Evolutionary conservation across 345 rosid species (phyloP), one percentile per base, ranked within the genome.

Genomic region (Erysimum cheiranthoides): DNA sequence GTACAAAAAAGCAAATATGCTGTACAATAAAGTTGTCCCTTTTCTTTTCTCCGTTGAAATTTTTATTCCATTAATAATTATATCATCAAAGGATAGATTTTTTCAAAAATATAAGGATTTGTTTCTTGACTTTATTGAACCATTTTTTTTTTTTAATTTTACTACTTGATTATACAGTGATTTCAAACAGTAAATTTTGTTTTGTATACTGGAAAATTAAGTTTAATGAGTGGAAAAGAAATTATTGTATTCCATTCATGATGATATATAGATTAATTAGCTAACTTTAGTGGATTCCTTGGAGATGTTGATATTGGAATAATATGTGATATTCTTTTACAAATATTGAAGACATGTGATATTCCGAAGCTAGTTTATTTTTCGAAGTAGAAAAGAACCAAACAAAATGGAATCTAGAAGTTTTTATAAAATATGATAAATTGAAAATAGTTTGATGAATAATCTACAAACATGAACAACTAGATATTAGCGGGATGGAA

Each of bases 11-110:
- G 75, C 39, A 70, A 72, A 78, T 72, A 78, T 78, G 77, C 77
- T 78, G 81, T 73, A 72, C 81, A 72, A 59, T 71, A 78, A 78
- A 78, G 81, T 50, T 78, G 81, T 66, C 68, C 58, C 76, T 58
- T 72, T 72, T 78, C 69, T 66, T 66, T 58, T 58, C 43, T 36
- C 36, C 66, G 65, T 71, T 64, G 28, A 63, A 63, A 45, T 11
- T 13, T 56, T 32, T 49, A 65, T 42, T 60, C 56, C 10, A 8
- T 61, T 70, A 11, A 42, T 43, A 11, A 69, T 75, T 46, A 28
- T 30, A 68, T 68, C 79, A 50, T 67, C 66, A 34, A 57, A 64
- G 32, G 39, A 53, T 57, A 10, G 14, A 34, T 28, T 28, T 59
- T 40, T 59, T 51, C 38, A 14, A 31, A 34, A 36, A 5, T 50